These are phyloP conservation scores for Cryphonectria radicalis DNA, from an alignment of 2,329 filamentous ascomycete species.

Conservation along the genomic window DNA sequence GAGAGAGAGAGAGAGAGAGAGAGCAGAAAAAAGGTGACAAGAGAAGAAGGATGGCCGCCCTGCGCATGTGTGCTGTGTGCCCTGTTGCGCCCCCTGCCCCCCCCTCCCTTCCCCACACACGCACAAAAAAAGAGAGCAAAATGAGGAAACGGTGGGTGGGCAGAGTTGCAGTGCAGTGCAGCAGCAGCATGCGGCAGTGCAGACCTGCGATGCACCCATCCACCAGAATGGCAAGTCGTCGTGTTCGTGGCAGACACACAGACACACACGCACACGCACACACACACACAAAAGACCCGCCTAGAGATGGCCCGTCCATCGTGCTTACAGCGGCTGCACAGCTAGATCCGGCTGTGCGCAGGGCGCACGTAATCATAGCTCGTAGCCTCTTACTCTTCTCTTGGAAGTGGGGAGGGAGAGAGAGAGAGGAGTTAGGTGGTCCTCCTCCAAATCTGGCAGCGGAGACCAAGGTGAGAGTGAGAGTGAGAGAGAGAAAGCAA, in stretches of 20 bases:
- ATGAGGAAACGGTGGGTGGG: neutral
- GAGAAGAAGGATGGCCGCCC: neutral
- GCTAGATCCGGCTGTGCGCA: conserved; percentile 7
- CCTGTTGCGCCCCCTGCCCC: neutral
- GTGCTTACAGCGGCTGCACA: conserved; percentile 14
- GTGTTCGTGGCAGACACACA: neutral
- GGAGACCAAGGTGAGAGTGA: neutral
- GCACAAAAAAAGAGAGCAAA: neutral
- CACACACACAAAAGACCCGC: neutral
- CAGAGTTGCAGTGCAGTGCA: conserved; percentile 12
- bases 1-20: neutral
- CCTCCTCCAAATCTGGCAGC: neutral
- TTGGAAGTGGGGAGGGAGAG: neutral
- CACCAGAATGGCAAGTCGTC: neutral
- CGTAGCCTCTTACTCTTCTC: neutral
- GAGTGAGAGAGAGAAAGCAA: no score
- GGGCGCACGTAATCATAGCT: conserved; percentile 9
- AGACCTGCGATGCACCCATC: conserved; percentile 3
- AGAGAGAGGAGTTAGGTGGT: no score
- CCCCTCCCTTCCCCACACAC: neutral
- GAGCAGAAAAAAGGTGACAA: neutral
- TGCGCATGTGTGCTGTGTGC: neutral
- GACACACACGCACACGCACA: neutral
- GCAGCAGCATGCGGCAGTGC: neutral
- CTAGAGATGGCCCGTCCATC: neutral